Evolutionary conservation across 495 filamentous ascomycete species (phyloP), one percentile per base, ranked within the genome.

Genomic region (Penicillium coprophilum): DNA sequence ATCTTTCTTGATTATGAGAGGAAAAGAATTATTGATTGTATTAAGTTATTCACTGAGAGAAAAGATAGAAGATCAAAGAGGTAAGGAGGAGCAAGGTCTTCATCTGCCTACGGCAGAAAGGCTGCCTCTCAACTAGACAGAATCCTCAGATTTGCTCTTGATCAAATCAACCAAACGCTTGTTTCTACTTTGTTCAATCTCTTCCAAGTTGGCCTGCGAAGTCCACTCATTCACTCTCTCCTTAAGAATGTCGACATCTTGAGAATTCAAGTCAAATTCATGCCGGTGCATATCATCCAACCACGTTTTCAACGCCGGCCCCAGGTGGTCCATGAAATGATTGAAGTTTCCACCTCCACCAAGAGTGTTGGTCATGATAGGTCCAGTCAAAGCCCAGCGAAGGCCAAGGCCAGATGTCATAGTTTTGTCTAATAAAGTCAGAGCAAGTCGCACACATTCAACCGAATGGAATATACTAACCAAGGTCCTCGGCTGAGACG

Each of bases 341-440:
- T 10, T 27, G 46, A 62, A 62, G 24, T 21, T 65, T 12, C 66
- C 67, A 27, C 78, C 78, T 19, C 80, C 79, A 15, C 76, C 79
- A 17, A 78, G 72, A 47, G 72, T 67, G 60, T 82, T 81, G 21
- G 74, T 75, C 55, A 71, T 77, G 48, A 82, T 76, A 1, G 77
- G 76, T 0, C 80, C 78, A 12, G 69, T 67, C n/a, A 80, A 62
- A 0, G 72, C 68, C 80, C 80, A 82, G 34, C 78, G 56, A 2
- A 77, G 70, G 8, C 80, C 79, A 60, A 77, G 73, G 13, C 69
- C 71, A 13, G 65, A 62, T 31, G 69, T 63, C 43, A 73, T 53
- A 23, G 73, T 61, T 60, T 63, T 63, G 44, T 72, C 60, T 62
- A 23, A 9, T 23, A 0, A 13, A 17, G 3, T 46, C 19, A 46